Conservation (phyloP, 2,329 filamentous ascomycete genomes). For the Penicillium freii region DNA sequence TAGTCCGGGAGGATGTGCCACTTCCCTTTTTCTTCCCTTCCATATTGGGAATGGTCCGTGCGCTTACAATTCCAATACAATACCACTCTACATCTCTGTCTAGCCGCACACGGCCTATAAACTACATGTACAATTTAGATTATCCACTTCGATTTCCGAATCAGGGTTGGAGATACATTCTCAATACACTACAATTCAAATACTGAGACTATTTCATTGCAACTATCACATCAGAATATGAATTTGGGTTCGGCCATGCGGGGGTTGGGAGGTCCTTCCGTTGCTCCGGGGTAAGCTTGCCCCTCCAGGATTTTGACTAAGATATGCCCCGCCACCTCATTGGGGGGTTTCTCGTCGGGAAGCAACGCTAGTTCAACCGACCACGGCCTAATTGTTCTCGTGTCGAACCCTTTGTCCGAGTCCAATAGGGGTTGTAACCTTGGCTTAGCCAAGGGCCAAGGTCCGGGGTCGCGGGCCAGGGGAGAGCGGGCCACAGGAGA, state of each 20-base stretch:
- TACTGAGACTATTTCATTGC: neutral
- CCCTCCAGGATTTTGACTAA: constrained; percentile 7
- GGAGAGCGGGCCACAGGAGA: constrained; percentile 4
- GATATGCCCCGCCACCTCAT: neutral
- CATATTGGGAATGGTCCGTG: constrained; percentile 5
- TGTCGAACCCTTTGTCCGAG: constrained; percentile 11
- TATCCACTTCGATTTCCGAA: neutral
- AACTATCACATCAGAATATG: neutral
- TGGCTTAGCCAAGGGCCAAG: constrained; percentile 3
- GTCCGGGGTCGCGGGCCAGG: constrained; percentile 8
- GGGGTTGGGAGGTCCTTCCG: constrained; percentile 33
- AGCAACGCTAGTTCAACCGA: neutral
- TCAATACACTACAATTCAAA: neutral
- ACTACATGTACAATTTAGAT: neutral
- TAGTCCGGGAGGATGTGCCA: constrained; percentile 11
- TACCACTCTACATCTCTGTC: neutral
- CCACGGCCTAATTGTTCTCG: neutral
- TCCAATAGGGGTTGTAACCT: neutral
- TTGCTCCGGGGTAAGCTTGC: constrained; percentile 35
- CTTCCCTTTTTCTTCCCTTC: neutral
- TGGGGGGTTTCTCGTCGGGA: neutral
- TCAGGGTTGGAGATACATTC: neutral
- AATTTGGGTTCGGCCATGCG: constrained; percentile 35
- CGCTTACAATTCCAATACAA: neutral
- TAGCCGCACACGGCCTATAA: neutral